These are phyloP conservation scores for Chytridium lagenaria DNA, from an alignment of 371 early-diverging fungal genomes.

Conservation along the genomic window DNA sequence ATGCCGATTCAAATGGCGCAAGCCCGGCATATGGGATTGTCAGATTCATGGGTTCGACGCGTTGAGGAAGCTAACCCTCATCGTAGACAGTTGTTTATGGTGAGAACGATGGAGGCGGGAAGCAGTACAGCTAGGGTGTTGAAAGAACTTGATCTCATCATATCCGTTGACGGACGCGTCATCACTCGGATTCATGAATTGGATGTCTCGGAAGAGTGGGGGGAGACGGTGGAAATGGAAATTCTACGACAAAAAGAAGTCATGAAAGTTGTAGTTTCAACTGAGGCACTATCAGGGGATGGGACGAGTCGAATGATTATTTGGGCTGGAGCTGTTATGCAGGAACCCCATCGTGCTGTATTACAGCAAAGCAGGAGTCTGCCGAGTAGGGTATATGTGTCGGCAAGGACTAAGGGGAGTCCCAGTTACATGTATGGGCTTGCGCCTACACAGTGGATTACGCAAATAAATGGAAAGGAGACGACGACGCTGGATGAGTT, in stretches of 20 bases:
- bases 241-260: constrained; percentile 74
- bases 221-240: constrained; percentile 59
- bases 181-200: constrained; percentile 78
- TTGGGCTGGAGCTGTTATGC: constrained; percentile 82
- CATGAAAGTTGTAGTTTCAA: constrained; percentile 50
- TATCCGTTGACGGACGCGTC: constrained; percentile 72
- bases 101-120: constrained; percentile 70
- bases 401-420: constrained; percentile 73
- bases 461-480: constrained; percentile 59
- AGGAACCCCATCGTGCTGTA: constrained; percentile 85
- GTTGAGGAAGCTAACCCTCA: constrained; percentile 76
- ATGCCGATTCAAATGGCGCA: constrained; percentile 77
- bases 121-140: constrained; percentile 66
- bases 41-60: constrained; percentile 74
- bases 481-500: constrained; percentile 77
- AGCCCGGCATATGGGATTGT: constrained; percentile 79
- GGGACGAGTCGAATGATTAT: constrained; percentile 64
- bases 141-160: constrained; percentile 84
- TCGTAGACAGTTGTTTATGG: constrained; percentile 76
- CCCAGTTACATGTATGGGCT: constrained; percentile 84
- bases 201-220: constrained; percentile 60
- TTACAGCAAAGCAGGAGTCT: constrained; percentile 76
- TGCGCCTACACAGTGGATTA: constrained; percentile 81
- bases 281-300: constrained; percentile 60
- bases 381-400: constrained; percentile 78